phyloP scores from a whole-genome alignment of 23 red algal species.

The Cyanidioschyzon merolae region DNA sequence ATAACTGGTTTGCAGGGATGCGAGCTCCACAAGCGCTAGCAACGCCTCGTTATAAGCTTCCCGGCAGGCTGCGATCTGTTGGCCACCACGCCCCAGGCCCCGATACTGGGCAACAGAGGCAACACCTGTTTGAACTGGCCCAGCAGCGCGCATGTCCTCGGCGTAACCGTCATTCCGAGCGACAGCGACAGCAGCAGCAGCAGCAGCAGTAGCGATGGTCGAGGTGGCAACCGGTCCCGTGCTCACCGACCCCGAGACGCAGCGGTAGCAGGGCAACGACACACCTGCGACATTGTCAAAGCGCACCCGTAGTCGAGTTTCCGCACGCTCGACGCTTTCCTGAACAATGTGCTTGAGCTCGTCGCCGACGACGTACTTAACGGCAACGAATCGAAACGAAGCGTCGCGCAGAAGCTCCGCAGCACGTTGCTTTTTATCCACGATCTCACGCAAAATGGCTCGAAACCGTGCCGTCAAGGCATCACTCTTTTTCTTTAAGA shows the following conservation, averaged over 20 bases:
- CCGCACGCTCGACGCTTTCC: slow-evolving; percentile 74
- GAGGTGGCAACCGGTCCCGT: no score
- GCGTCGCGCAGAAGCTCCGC: slow-evolving; percentile 62
- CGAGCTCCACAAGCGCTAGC: slow-evolving; percentile 60
- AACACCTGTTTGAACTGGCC: slow-evolving; percentile 12
- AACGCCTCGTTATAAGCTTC: slow-evolving; percentile 60
- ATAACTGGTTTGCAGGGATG: slow-evolving; percentile 80
- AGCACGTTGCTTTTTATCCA: slow-evolving; percentile 58
- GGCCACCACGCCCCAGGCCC: slow-evolving; percentile 73
- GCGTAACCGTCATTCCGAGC: slow-evolving; percentile 18
- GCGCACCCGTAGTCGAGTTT: slow-evolving; percentile 48
- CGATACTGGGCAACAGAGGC: slow-evolving; percentile 19
- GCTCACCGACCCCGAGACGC: no score
- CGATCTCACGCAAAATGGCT: slow-evolving; percentile 67
- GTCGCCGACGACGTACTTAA: slow-evolving; percentile 89
- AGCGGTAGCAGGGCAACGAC: slow-evolving; percentile 51
- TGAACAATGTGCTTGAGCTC: slow-evolving; percentile 64
- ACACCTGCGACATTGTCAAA: slow-evolving; percentile 96
- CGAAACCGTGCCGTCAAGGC: slow-evolving; percentile 88
- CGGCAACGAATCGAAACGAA: slow-evolving; percentile 69
- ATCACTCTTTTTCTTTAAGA: slow-evolving; percentile 98
- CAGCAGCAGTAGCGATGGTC: background rate
- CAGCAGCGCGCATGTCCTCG: background rate
- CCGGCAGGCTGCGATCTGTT: slow-evolving; percentile 61
- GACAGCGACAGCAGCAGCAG: background rate